Base-by-base conservation (phyloP, 2,329 filamentous ascomycete genomes). In the Aspergillus latus region DNA sequence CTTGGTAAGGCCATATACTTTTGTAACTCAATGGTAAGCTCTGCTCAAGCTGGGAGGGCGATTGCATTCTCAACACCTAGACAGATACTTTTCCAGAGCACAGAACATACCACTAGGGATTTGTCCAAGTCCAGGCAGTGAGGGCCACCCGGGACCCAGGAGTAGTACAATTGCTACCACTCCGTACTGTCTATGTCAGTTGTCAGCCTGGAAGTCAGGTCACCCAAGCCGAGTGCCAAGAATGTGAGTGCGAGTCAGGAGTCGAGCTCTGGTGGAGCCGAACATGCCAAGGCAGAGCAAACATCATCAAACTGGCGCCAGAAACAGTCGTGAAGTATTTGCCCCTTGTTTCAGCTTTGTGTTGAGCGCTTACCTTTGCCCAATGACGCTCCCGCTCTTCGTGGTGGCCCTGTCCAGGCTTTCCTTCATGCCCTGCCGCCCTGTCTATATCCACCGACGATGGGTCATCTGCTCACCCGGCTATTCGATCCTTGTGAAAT, bases 301-400 rank as follows among this genome's bases (percentile, higher is more conserved):
- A 49, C 60, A 62, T 46, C 59, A 64, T 70, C 62, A 72, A 72
- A 71, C 69, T 70, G 67, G 66, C 68, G 66, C 68, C 63, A 66
- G 64, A 52, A 52, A 68, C 62, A 64, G 62, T 59, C 55, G 54
- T 71, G 67, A 72, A 71, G 68, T 68, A 71, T 64, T 66, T 62
- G 64, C 68, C 61, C 63, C 59, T 64, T 61, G 69, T 72, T 72
- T 72, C 69, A 71, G 62, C 62, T 28, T 59, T 46, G 34, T 36
- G 55, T 63, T 67, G 64, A 67, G 69, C 69, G 69, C 68, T 68
- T 70, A 71, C 62, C 49, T 59, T 59, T 58, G 62, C 55, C 63
- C 64, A 70, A 64, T 64, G 49, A 62, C 46, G 44, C 46, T 54
- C 32, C 45, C 11, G 46, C 40, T 47, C 52, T 49, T 53, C 28